Base-by-base conservation (phyloP, 2,329 filamentous ascomycete species). In the Aspergillus ochraceoroseus region DNA sequence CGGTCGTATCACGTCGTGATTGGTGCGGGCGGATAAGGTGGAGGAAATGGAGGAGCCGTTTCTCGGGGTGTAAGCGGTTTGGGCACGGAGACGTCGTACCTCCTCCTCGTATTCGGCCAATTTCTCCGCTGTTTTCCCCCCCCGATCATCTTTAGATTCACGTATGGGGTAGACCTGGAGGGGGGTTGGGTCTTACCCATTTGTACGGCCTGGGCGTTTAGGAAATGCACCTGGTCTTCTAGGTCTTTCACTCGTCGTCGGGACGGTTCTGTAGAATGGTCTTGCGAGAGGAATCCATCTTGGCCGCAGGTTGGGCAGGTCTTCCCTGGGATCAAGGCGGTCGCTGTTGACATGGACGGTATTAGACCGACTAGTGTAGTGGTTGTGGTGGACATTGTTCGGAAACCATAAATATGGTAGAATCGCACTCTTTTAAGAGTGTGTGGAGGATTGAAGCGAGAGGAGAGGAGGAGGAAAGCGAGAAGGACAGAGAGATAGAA, bases 81-180 rank as follows among this genome's bases (percentile, higher is more conserved):
- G 56, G 20, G 60, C 52, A 55, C 62, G 63, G 20, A 81, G 64
- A 36, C 65, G 66, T 39, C 70, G 74, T 15, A 81, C 64, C 56
- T 81, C 75, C 49, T 80, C 76, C 67, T 82, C 78, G 60, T 80
- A 81, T 58, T 80, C 74, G 54, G 76, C 75, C 48, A 79, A 71
- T 58, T 70, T 78, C 51, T 73, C 70, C 33, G 71, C 75, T 76
- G 52, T n/a, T n/a, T n/a, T n/a, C n/a, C n/a, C n/a, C n/a, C n/a
- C n/a, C n/a, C n/a, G n/a, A n/a, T n/a, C n/a, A n/a, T n/a, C n/a
- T n/a, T n/a, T n/a, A n/a, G n/a, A n/a, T n/a, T n/a, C n/a, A n/a
- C n/a, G n/a, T n/a, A n/a, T n/a, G n/a, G n/a, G n/a, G n/a, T n/a
- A n/a, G n/a, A n/a, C n/a, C n/a, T n/a, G n/a, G n/a, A n/a, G n/a